Evolutionary conservation across 495 filamentous ascomycete species (phyloP).

Genomic region (Margaritispora aquatica): DNA sequence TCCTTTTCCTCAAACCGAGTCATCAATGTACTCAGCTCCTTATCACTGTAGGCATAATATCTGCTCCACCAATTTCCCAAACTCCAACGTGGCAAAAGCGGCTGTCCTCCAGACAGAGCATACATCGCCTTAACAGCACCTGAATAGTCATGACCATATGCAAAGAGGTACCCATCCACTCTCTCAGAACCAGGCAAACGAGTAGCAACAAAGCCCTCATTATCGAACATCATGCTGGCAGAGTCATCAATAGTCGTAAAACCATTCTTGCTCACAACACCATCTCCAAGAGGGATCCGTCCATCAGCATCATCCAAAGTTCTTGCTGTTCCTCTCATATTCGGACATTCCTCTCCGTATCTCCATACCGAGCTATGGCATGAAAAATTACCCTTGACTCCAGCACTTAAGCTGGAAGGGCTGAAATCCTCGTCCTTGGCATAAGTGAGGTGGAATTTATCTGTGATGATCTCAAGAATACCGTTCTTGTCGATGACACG

Average conservation of each 20-base stretch:
- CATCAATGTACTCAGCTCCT: slow-evolving; percentile 48
- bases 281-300: slow-evolving; percentile 37
- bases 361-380: slow-evolving; percentile 35
- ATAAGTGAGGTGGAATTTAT: slow-evolving; percentile 44
- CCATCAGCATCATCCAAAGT: slow-evolving; percentile 50
- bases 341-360: slow-evolving; percentile 37
- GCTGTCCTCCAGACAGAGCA: slow-evolving; percentile 47
- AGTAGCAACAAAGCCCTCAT: slow-evolving; percentile 39
- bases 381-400: slow-evolving; percentile 29
- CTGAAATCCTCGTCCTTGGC: slow-evolving; percentile 46
- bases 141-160: slow-evolving; percentile 47
- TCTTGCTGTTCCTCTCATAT: slow-evolving; percentile 46
- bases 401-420: slow-evolving; percentile 33
- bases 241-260: slow-evolving; percentile 47
- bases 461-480: slow-evolving; percentile 43
- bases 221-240: slow-evolving; percentile 50
- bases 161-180: slow-evolving; percentile 52
- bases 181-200: slow-evolving; percentile 35
- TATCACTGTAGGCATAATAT: slow-evolving; percentile 44
- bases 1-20: slow-evolving; percentile 37
- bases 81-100: slow-evolving; percentile 47
- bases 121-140: slow-evolving; percentile 50
- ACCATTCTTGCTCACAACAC: slow-evolving; percentile 40
- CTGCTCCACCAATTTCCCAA: slow-evolving; percentile 62
- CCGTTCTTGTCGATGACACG: slow-evolving; percentile 30